Base-by-base conservation (phyloP, 192 early-diverging fungal species). In the Umbelopsis vinacea region DNA sequence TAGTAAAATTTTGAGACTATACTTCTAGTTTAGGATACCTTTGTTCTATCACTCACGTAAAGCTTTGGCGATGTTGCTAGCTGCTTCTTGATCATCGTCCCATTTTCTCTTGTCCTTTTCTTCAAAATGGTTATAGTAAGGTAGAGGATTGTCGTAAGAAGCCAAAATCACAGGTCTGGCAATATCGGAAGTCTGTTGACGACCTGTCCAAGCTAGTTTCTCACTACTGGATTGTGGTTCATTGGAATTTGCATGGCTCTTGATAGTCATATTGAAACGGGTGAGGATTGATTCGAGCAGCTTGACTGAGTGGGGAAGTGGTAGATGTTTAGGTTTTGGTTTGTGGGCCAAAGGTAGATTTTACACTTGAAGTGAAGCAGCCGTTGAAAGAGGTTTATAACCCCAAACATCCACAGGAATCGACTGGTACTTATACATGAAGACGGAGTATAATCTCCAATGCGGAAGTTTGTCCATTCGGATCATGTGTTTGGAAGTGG, bases 381-480 rank as follows among this genome's bases (percentile, higher is more conserved):
- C 40, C 40, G 40, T 12, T 11, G 11, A 11, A 6, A 4, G 40
- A 23, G 53, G 10, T 54, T 37, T 19, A 19, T 37, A n/a, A 19
- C 15, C 17, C 17, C 29, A 63, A 63, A 63, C 33, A 35, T 37
- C 57, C 33, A 63, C 29, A 15, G 11, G 33, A 63, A 37, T n/a
- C 33, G 19, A 29, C 57, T 37, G 26, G 57, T 63, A 63, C 57
- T 63, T 63, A 63, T 63, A 63, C 57, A 63, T 63, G 6, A 19
- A 63, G 57, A 63, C 57, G 57, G 57, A 63, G 57, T 63, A 54
- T 63, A 33, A 63, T 63, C 57, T 63, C 10, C 35, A 26, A 37
- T 63, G 57, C 57, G 57, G 57, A 63, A 63, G 33, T 63, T 63
- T 63, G 57, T 63, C 57, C 24, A 29, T 63, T 63, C 57, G 57